Evolutionary conservation across 176 grass and related monocot species (phyloP).

Genomic region (Otatea glauca): DNA sequence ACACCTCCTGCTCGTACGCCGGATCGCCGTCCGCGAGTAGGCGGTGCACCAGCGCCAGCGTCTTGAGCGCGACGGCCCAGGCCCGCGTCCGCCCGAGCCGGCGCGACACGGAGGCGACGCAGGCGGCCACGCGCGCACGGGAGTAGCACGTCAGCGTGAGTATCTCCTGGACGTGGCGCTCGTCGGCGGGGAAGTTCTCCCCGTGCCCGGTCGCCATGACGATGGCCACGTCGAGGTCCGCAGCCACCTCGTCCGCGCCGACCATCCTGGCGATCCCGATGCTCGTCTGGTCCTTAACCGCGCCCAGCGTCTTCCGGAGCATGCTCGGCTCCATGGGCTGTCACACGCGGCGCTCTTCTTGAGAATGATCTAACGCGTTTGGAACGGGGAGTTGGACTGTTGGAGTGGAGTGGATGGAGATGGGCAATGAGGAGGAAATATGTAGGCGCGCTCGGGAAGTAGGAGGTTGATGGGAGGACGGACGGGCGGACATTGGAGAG

Average conservation of each 20-base stretch:
- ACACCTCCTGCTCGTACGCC: slow-evolving; percentile 72
- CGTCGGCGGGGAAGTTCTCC: slow-evolving; percentile 55
- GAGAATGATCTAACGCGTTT: neutral
- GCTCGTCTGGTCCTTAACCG: slow-evolving; percentile 72
- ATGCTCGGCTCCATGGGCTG: slow-evolving; percentile 59
- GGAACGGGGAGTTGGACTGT: neutral
- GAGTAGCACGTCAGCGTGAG: slow-evolving; percentile 70
- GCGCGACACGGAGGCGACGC: slow-evolving; percentile 63
- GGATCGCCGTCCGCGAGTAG: slow-evolving; percentile 74
- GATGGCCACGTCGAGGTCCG: slow-evolving; percentile 64
- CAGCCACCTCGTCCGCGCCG: slow-evolving; percentile 47
- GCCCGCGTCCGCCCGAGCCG: slow-evolving; percentile 52
- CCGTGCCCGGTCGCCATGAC: slow-evolving; percentile 73
- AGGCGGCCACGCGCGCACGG: slow-evolving; percentile 54
- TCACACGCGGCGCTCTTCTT: neutral
- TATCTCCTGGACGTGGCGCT: slow-evolving; percentile 67
- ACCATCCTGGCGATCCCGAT: slow-evolving; percentile 56
- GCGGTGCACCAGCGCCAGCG: slow-evolving; percentile 68
- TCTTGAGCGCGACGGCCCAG: slow-evolving; percentile 78
- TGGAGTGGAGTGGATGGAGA: neutral
- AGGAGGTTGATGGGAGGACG: slow-evolving; percentile 5
- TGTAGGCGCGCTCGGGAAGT: slow-evolving; percentile 24
- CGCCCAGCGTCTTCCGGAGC: slow-evolving; percentile 64
- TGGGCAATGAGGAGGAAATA: neutral
- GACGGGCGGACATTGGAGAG: neutral